Evolutionary conservation across 2,329 filamentous ascomycete species (phyloP).

Genomic region (Claviceps maximensis): DNA sequence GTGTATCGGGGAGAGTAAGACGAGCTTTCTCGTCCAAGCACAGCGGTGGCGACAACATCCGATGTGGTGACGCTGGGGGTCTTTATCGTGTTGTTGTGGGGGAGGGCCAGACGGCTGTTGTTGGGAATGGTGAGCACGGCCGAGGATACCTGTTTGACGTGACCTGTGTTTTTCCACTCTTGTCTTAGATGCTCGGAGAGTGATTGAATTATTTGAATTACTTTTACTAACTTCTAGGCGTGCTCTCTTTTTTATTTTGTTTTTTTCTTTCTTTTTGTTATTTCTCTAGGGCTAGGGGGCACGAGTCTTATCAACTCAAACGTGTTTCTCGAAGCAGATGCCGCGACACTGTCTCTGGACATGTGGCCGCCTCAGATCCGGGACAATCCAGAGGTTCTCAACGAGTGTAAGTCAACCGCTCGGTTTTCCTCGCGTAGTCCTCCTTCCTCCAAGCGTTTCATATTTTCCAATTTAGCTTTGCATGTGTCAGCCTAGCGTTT

Average conservation of each 20-base stretch:
- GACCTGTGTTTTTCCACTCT: neutral
- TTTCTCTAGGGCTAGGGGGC: conserved; percentile 39
- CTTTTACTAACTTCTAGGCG: too few relatives aligned
- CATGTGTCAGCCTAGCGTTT: too few relatives aligned
- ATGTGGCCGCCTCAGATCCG: conserved; percentile 48
- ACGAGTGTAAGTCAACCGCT: conserved; percentile 37
- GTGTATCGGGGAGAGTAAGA: conserved; percentile 35
- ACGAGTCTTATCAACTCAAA: conserved; percentile 56
- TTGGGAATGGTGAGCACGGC: conserved; percentile 35
- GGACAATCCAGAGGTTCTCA: conserved; percentile 24
- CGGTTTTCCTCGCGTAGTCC: too few relatives aligned
- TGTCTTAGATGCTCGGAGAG: too few relatives aligned
- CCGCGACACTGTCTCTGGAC: conserved; percentile 36
- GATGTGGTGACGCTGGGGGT: conserved; percentile 41
- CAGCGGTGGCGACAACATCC: conserved; percentile 22
- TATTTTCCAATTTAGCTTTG: too few relatives aligned
- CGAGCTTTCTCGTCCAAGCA: conserved; percentile 23
- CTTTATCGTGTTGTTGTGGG: conserved; percentile 52
- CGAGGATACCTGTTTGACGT: conserved; percentile 5
- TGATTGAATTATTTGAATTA: too few relatives aligned
- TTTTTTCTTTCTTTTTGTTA: neutral
- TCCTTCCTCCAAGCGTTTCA: too few relatives aligned
- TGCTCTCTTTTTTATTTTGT: neutral
- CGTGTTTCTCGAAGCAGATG: conserved; percentile 48
- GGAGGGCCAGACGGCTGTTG: conserved; percentile 48